Base-by-base conservation (phyloP, 2,329 filamentous ascomycete genomes). In the Xylaria sp. region DNA sequence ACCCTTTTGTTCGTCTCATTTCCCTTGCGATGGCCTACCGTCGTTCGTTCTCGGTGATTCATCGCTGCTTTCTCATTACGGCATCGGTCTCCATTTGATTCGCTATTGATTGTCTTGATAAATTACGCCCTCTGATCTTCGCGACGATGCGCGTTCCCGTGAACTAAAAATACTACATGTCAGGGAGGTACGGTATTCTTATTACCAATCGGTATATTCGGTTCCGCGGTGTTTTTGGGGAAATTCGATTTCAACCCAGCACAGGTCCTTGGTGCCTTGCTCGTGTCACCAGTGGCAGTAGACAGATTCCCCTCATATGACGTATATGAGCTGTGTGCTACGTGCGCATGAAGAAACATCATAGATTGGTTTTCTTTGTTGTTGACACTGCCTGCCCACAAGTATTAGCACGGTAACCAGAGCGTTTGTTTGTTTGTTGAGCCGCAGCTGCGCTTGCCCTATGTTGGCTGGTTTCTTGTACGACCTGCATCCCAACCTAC, bases 121-220 rank as follows among this genome's bases (percentile, higher is more conserved):
- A 39, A 56, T 48, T 56, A 15, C 18, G 53, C 23, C 12, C 39
- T 64, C 66, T 64, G n/a, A 48, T 62, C 41, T 39, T 60, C 48
- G 55, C 30, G 20, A 46, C 60, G 15, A 56, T 66, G 58, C 68
- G 57, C 15, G 53, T 18, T 60, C 34, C 68, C 55, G 58, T 28
- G 25, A 23, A 25, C 63, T 45, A 25, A 23, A 41, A 32, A 28
- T 36, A 25, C 32, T 28, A 18, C 46, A 39, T 34, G 23, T 4
- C 23, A 25, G 53, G 41, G 23, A 45, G n/a, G 28, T 45, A 4
- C 28, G 28, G 25, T 34, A 28, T 20, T 28, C 28, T n/a, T n/a
- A 8, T 34, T n/a, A 34, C 41, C 56, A 36, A 34, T 41, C 12
- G 36, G 23, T 7, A n/a, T 20, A 20, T 59, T 28, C 36, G 20